Conservation (phyloP, 179 eudicot species). For the Spergularia azorica region DNA sequence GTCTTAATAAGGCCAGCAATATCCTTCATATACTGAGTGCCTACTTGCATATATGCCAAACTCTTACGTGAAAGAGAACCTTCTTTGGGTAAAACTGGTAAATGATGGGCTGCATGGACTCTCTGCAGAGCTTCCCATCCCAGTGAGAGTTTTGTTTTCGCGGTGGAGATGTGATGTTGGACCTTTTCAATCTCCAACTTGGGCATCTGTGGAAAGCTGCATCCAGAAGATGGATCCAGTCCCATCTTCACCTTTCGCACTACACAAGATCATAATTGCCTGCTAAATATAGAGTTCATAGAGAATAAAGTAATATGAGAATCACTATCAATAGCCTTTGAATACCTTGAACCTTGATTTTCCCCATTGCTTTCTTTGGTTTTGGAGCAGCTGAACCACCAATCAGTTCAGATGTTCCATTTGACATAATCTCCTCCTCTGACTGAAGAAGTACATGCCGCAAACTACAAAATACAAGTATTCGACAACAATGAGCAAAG, state of each 20-base stretch:
- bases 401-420: slow-evolving; percentile 51
- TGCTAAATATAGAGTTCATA: neutral
- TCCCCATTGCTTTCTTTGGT: slow-evolving; percentile 78
- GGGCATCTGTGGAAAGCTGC: slow-evolving; percentile 57
- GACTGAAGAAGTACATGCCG: slow-evolving; percentile 78
- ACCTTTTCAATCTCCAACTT: slow-evolving; percentile 56
- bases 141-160: slow-evolving; percentile 53
- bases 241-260: slow-evolving; percentile 90
- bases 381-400: slow-evolving; percentile 62
- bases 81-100: slow-evolving; percentile 32
- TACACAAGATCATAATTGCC: slow-evolving; percentile 25
- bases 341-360: slow-evolving; percentile 88
- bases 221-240: slow-evolving; percentile 73
- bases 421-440: slow-evolving; percentile 75
- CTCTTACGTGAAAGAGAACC: slow-evolving; percentile 69
- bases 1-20: slow-evolving; percentile 32
- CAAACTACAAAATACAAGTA: slow-evolving; percentile 43
- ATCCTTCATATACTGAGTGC: slow-evolving; percentile 46
- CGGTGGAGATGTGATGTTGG: slow-evolving; percentile 46
- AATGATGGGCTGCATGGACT: slow-evolving; percentile 30
- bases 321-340: neutral
- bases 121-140: slow-evolving; percentile 39
- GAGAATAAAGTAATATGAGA: neutral
- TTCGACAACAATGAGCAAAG: neutral
- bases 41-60: slow-evolving; percentile 74